phyloP scores from a whole-genome alignment of 1,284 basidiomycete species.

The Ceratobasidium sp. region DNA sequence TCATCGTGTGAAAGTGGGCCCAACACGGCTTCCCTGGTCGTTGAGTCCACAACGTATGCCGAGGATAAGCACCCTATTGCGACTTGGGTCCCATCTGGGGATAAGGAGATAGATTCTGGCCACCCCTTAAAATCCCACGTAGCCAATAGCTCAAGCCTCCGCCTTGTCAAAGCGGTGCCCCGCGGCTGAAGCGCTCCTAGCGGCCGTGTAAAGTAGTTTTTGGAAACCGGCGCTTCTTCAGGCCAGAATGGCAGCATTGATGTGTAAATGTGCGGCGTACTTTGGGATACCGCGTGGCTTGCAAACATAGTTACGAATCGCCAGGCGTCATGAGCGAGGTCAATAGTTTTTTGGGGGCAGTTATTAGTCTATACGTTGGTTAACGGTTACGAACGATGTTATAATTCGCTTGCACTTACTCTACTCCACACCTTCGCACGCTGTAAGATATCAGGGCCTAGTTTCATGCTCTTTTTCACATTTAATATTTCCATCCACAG shows the following conservation, averaged over 20 bases:
- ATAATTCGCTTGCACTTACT: background rate
- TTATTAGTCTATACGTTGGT: too few species aligned
- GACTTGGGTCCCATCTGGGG: background rate
- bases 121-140: background rate
- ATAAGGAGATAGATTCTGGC: background rate
- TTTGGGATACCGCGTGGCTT: background rate
- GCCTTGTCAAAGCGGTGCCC: background rate
- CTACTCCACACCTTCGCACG: background rate
- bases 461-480: background rate
- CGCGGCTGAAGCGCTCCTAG: background rate
- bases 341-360: background rate
- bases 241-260: constrained; percentile 14
- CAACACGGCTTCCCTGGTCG: background rate
- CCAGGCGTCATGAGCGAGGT: background rate
- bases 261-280: constrained; percentile 8
- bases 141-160: background rate
- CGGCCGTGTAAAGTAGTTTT: background rate
- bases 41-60: background rate
- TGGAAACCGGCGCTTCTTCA: background rate
- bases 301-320: background rate
- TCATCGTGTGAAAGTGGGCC: background rate
- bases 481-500: constrained; percentile 28
- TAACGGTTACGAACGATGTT: too few species aligned
- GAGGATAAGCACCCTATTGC: background rate
- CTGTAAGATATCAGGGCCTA: background rate